A percentile compares a stretch with the other conserved stretches of the same genome.
phyloP scores from a whole-genome alignment of 345 rosid genomes.

The Alliaria petiolata region DNA sequence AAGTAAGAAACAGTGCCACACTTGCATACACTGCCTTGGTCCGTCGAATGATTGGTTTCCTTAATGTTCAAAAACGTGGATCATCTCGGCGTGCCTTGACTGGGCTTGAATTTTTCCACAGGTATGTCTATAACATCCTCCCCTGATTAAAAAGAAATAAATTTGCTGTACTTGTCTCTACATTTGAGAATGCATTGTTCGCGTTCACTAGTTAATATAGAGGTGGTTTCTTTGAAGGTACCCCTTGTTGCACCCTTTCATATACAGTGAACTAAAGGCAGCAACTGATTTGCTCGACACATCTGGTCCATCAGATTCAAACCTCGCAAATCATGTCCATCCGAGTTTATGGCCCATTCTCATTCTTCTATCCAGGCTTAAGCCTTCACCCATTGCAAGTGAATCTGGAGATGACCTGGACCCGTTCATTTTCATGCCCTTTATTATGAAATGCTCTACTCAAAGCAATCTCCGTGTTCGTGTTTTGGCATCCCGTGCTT shows the following conservation, averaged over 20 bases:
- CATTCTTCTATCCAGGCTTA: slow-evolving; percentile 90
- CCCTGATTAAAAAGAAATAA: neutral
- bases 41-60: slow-evolving; percentile 88
- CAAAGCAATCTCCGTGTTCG: slow-evolving; percentile 86
- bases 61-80: slow-evolving; percentile 87
- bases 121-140: slow-evolving; percentile 45
- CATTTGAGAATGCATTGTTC: slow-evolving; percentile 4
- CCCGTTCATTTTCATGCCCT: slow-evolving; percentile 89
- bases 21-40: slow-evolving; percentile 86
- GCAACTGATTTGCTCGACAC: slow-evolving; percentile 66
- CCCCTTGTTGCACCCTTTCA: slow-evolving; percentile 77
- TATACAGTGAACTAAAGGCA: slow-evolving; percentile 64
- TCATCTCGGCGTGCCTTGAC: slow-evolving; percentile 79
- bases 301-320: slow-evolving; percentile 52
- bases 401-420: slow-evolving; percentile 89
- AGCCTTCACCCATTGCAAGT: slow-evolving; percentile 85
- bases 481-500: slow-evolving; percentile 88
- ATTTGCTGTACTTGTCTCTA: neutral
- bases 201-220: slow-evolving; percentile 10
- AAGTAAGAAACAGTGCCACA: slow-evolving; percentile 93
- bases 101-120: slow-evolving; percentile 95
- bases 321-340: slow-evolving; percentile 67
- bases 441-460: slow-evolving; percentile 86
- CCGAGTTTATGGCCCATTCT: slow-evolving; percentile 96
- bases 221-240: slow-evolving; percentile 55